Evolutionary conservation across 495 filamentous ascomycete species (phyloP).

Genomic region (Cladorrhinum samala): DNA sequence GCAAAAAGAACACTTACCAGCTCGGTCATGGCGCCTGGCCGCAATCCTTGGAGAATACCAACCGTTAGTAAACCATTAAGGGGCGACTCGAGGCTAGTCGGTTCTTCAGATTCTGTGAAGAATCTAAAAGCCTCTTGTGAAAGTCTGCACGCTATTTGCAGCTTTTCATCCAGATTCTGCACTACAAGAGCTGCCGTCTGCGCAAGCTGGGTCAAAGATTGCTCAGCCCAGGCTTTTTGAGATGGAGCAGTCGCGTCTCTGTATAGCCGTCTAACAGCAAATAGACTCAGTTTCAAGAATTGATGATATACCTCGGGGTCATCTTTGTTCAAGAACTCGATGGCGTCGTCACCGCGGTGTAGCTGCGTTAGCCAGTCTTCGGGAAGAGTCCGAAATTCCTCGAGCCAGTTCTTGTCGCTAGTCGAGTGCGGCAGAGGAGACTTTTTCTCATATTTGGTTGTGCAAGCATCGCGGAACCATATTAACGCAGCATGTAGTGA

Average conservation of each 20-base stretch:
- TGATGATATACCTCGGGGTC: slow-evolving; percentile 21
- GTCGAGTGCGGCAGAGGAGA: slow-evolving; percentile 5
- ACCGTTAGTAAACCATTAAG: slow-evolving; percentile 26
- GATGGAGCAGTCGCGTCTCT: slow-evolving; percentile 8
- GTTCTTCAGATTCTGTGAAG: slow-evolving; percentile 15
- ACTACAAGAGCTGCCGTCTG: slow-evolving; percentile 28
- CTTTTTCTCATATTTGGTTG: slow-evolving; percentile 11
- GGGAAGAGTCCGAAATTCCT: slow-evolving; percentile 15
- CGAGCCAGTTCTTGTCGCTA: slow-evolving; percentile 19
- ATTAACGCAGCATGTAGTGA: slow-evolving; percentile 24
- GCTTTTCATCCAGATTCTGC: slow-evolving; percentile 18
- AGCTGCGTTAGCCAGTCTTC: slow-evolving; percentile 19
- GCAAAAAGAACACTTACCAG: slow-evolving; percentile 24
- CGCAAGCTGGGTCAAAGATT: slow-evolving; percentile 19
- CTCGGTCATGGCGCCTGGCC: slow-evolving; percentile 30
- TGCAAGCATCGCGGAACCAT: slow-evolving; percentile 27
- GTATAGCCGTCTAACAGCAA: slow-evolving; percentile 20
- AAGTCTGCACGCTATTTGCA: slow-evolving; percentile 22
- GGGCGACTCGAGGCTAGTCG: not conserved
- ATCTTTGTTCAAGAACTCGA: slow-evolving; percentile 7
- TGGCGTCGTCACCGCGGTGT: not conserved
- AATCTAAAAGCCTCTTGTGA: slow-evolving; percentile 29
- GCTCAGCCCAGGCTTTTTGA: slow-evolving; percentile 18
- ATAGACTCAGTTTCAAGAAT: slow-evolving; percentile 22
- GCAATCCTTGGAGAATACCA: slow-evolving; percentile 39